Percentiles rank a stretch among this genome's conserved stretches.
phyloP scores from a whole-genome alignment of 768 basidiomycete genomes.

The Lepiota venenata region DNA sequence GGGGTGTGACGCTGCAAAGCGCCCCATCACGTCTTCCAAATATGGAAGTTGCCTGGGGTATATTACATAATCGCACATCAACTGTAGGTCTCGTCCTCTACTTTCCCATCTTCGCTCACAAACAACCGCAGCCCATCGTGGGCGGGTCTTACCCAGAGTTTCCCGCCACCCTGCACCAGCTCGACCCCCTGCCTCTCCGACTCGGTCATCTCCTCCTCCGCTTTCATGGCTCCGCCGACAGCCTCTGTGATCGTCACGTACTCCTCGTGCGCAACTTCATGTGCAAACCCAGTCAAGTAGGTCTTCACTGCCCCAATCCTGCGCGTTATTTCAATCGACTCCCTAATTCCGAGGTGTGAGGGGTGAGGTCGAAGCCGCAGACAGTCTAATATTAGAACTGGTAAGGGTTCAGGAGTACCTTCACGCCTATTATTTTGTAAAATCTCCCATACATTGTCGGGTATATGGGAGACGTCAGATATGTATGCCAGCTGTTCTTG shows the following conservation, averaged over 20 bases:
- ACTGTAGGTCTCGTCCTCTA: constrained; percentile 52
- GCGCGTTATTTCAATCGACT: constrained; percentile 54
- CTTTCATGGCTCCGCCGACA: constrained; percentile 34
- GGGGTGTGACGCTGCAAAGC: not conserved
- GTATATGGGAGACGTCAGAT: constrained; percentile 81
- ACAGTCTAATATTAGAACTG: constrained; percentile 76
- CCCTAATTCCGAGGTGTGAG: constrained; percentile 78
- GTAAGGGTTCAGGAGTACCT: constrained; percentile 25
- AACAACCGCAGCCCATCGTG: constrained; percentile 69
- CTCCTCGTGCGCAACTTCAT: constrained; percentile 77
- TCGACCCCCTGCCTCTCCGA: constrained; percentile 39
- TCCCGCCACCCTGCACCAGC: constrained; percentile 43
- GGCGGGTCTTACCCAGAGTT: constrained; percentile 65
- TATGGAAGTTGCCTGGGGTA: not conserved
- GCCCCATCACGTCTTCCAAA: constrained; percentile 9
- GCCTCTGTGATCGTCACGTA: constrained; percentile 62
- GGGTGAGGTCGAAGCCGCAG: constrained; percentile 60
- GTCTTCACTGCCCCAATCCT: constrained; percentile 57
- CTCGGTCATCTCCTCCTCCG: constrained; percentile 23
- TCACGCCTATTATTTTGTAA: constrained; percentile 23
- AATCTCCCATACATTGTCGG: constrained; percentile 64
- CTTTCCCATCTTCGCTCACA: constrained; percentile 35
- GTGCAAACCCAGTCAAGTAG: constrained; percentile 74
- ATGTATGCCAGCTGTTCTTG: constrained; percentile 70
- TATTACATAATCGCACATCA: not conserved